Evolutionary conservation across 345 rosid species (phyloP).

Genomic region (Camelina laxa): DNA sequence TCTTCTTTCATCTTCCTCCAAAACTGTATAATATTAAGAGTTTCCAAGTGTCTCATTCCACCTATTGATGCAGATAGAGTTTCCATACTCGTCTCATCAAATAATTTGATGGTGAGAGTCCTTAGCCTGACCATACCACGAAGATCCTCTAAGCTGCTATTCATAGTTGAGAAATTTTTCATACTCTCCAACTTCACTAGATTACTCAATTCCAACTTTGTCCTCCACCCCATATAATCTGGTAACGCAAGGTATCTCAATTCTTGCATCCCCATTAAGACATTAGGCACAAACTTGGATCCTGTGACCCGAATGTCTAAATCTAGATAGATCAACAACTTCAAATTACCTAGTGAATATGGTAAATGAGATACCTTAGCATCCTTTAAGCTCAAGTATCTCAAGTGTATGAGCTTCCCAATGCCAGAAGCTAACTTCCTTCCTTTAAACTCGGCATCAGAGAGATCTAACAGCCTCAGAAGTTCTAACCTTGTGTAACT

Average conservation of each 20-base stretch:
- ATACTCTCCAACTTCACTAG: background rate
- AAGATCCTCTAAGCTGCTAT: background rate
- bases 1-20: background rate
- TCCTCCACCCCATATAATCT: rapidly evolving
- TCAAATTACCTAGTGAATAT: slow-evolving; percentile 27
- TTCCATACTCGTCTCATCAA: background rate
- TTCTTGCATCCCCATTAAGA: slow-evolving; percentile 7
- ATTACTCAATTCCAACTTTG: slow-evolving; percentile 3
- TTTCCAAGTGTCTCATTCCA: background rate
- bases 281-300: background rate
- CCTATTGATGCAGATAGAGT: slow-evolving; percentile 16
- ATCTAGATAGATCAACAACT: slow-evolving; percentile 17
- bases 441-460: background rate
- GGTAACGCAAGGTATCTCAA: background rate
- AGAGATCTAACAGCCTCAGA: slow-evolving; percentile 43
- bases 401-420: slow-evolving; percentile 45
- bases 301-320: background rate
- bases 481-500: slow-evolving; percentile 26
- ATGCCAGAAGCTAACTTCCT: slow-evolving; percentile 32
- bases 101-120: background rate
- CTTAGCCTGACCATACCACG: background rate
- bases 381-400: background rate
- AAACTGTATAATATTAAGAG: background rate
- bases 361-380: slow-evolving; percentile 20
- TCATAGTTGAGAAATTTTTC: background rate